These are phyloP conservation scores for Ustilago tritici DNA, from an alignment of 1,284 basidiomycete species.

Conservation along the genomic window DNA sequence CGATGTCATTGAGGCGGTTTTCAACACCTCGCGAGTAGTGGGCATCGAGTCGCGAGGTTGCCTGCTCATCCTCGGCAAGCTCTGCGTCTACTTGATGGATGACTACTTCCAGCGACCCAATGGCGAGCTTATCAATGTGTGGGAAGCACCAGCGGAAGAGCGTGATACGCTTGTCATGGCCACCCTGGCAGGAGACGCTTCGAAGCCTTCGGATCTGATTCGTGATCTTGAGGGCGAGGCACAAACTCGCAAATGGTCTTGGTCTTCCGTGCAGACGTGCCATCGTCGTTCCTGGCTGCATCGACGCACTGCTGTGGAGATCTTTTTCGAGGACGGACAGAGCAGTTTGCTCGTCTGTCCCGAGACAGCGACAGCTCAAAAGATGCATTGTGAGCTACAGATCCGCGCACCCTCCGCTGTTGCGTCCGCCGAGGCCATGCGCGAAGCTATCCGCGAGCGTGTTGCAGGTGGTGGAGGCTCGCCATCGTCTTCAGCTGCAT, in stretches of 20 bases:
- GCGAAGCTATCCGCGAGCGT: constrained; percentile 49
- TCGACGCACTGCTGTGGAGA: constrained; percentile 63
- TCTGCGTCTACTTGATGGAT: constrained; percentile 89
- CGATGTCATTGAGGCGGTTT: constrained; percentile 90
- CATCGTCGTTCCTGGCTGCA: constrained; percentile 62
- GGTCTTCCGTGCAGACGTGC: constrained; percentile 48
- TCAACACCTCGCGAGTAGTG: constrained; percentile 64
- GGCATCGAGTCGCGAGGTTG: constrained; percentile 76
- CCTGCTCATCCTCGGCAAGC: constrained; percentile 84
- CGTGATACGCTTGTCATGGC: constrained; percentile 73
- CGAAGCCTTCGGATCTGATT: constrained; percentile 69
- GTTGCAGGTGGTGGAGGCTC: constrained; percentile 1
- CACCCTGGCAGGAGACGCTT: constrained; percentile 75
- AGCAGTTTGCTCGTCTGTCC: constrained; percentile 66
- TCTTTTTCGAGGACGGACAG: constrained; percentile 69
- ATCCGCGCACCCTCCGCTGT: constrained; percentile 53
- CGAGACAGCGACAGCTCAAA: constrained; percentile 45
- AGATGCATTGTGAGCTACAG: constrained; percentile 54
- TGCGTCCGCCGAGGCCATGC: constrained; percentile 47
- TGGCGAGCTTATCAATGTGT: constrained; percentile 89
- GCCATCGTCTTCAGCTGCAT: constrained; percentile 13
- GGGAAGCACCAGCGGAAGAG: constrained; percentile 83
- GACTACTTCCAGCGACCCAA: constrained; percentile 88
- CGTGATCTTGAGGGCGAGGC: constrained; percentile 44
- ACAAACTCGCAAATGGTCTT: constrained; percentile 60